Evolutionary conservation across 2,329 filamentous ascomycete species (phyloP), one percentile per base, ranked within the genome.

Genomic region (Botrytis fabae): DNA sequence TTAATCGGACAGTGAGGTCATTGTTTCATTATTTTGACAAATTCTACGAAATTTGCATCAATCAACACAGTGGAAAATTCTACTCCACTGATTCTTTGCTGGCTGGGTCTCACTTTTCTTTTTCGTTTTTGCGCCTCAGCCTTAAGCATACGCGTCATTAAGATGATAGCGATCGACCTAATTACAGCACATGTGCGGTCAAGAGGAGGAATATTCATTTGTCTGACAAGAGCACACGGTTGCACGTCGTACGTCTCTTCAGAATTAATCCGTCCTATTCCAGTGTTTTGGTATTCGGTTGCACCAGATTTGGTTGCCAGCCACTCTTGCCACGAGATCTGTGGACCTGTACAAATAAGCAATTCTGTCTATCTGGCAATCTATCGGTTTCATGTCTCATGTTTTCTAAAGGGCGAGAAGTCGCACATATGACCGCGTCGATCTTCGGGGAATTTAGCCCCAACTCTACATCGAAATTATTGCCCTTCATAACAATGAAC

Each of bases 141-240:
- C 65, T 69, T 59, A 57, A 32, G 42, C 38, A 69, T 42, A 57
- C 48, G 48, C 65, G 65, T 69, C 65, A 69, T 69, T 18, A 9
- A 20, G 28, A 18, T 57, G 35, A 38, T n/a, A 40, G 48, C n/a
- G 38, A 57, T 68, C 18, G 5, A 42, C n/a, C 25, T 4, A 25
- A 18, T n/a, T 68, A 42, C 44, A 54, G 48, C 42, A 16, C 6
- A 68, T 57, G 38, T 32, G 48, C n/a, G 48, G 65, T 35, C 35
- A 57, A n/a, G 57, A 57, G 48, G 48, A 44, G 35, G 25, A 32
- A 69, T 32, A 1, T 32, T n/a, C 38, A 42, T 32, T 65, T 57
- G 48, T 57, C 18, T 48, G 25, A 57, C 38, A n/a, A 42, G 38
- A 69, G n/a, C n/a, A 57, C 65, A 69, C 10, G 10, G 48, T 69